phyloP scores from a whole-genome alignment of 23 red algal genomes.

The Gracilaria caudata region DNA sequence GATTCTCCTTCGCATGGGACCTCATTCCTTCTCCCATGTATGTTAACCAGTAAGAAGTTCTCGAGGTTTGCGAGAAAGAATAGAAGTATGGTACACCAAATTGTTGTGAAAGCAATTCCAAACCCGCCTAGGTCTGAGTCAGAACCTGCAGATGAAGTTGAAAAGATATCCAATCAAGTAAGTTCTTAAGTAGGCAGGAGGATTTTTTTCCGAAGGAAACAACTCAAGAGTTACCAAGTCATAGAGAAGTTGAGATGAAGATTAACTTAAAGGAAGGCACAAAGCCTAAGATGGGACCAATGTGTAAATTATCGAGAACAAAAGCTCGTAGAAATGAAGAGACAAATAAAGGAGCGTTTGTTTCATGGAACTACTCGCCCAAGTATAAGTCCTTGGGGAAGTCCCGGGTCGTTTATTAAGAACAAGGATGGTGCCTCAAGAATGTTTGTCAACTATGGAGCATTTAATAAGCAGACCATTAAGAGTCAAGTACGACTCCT shows the following conservation, averaged over 20 bases:
- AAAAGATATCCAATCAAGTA: neutral
- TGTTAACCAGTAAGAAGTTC: constrained; percentile 5
- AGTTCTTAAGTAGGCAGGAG: constrained; percentile 9
- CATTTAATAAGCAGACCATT: constrained; percentile 38
- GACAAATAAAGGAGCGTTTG: constrained; percentile 1
- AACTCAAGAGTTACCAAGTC: constrained; percentile 3
- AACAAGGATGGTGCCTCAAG: constrained; percentile 21
- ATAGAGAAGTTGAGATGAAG: constrained; percentile 39
- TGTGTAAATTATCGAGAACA: constrained; percentile 10
- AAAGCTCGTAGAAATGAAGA: constrained; percentile 22
- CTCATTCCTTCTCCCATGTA: neutral
- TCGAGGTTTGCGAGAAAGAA: neutral
- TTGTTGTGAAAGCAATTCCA: neutral
- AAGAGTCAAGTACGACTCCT: constrained; percentile 32
- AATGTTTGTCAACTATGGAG: constrained; percentile 38
- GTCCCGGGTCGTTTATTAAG: constrained; percentile 24
- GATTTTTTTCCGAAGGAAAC: constrained; percentile 25
- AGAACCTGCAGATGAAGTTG: neutral
- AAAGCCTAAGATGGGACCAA: constrained; percentile 34
- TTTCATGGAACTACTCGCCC: neutral
- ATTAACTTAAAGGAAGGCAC: neutral
- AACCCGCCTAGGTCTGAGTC: neutral
- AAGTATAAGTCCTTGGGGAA: constrained; percentile 47
- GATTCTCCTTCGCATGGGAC: neutral
- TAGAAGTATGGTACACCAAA: constrained; percentile 32